phyloP scores from a whole-genome alignment of 2,329 filamentous ascomycete species.

The Trichoderma gracile region DNA sequence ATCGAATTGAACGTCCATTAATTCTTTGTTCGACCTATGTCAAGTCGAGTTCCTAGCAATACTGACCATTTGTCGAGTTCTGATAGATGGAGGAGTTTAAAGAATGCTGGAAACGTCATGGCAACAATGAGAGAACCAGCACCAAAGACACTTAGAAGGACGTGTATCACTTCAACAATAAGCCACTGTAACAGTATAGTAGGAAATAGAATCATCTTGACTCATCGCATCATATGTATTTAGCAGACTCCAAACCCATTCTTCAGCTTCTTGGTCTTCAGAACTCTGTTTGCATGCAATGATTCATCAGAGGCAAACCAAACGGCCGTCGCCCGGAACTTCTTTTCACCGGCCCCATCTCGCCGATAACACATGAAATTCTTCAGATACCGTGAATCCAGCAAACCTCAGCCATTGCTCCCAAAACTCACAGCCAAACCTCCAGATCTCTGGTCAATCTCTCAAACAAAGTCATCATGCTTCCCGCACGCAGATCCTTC shows the following conservation, averaged over 20 bases:
- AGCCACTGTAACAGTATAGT: background rate
- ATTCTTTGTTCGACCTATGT: background rate
- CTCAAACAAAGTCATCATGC: slow-evolving; percentile 30
- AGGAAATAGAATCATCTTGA: slow-evolving; percentile 5
- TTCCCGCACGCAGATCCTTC: slow-evolving; percentile 32
- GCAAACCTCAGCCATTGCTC: background rate
- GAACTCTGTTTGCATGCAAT: background rate
- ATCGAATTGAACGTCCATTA: background rate
- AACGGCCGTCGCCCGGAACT: slow-evolving; percentile 8
- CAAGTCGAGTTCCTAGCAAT: background rate
- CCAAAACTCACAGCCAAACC: background rate
- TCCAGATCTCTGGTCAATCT: no score
- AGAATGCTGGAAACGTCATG: slow-evolving; percentile 86
- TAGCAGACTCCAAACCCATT: background rate
- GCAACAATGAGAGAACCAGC: slow-evolving; percentile 80
- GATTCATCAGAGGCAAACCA: background rate
- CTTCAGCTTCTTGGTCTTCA: background rate
- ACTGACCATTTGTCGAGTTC: background rate
- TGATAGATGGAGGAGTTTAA: slow-evolving; percentile 83
- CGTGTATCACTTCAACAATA: background rate
- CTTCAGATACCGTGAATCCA: slow-evolving; percentile 10
- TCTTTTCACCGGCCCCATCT: slow-evolving; percentile 18
- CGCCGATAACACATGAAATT: slow-evolving; percentile 7
- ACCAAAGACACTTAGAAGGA: slow-evolving; percentile 62
- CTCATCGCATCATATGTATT: background rate